A percentile compares a stretch with the other conserved stretches of the same genome.
These are phyloP conservation scores for Salix exigua DNA, from an alignment of 345 rosid genomes.

Conservation along the genomic window DNA sequence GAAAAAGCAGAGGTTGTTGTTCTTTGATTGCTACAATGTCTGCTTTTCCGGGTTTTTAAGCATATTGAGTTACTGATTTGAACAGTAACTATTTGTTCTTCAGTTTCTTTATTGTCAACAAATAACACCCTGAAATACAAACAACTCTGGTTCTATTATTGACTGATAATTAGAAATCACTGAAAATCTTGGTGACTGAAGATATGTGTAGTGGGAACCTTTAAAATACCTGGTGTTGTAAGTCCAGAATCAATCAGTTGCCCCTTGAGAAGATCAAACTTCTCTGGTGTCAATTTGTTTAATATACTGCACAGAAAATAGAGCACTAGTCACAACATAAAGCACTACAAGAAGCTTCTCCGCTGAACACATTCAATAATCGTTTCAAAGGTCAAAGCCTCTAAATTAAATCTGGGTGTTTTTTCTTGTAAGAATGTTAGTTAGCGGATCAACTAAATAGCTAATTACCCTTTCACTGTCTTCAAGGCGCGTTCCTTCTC, in stretches of 20 bases:
- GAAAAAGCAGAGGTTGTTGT: too few relatives aligned
- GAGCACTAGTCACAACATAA: neutral
- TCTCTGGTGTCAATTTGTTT: constrained; percentile 87
- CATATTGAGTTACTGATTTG: too few relatives aligned
- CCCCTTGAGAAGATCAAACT: constrained; percentile 82
- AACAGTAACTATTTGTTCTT: too few relatives aligned
- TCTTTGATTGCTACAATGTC: too few relatives aligned
- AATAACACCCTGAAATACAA: constrained; percentile 67
- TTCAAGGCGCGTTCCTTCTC: constrained; percentile 74
- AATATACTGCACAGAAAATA: constrained; percentile 50
- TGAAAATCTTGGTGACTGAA: neutral
- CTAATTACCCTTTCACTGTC: constrained; percentile 72
- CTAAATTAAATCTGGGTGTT: neutral
- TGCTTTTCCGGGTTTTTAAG: too few relatives aligned
- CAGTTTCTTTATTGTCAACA: too few relatives aligned
- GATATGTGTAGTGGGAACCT: constrained; percentile 32
- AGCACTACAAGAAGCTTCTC: neutral
- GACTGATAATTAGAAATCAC: neutral
- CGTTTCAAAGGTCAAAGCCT: neutral
- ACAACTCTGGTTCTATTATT: neutral
- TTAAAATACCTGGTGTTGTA: constrained; percentile 69
- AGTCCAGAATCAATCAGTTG: constrained; percentile 92
- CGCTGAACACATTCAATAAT: neutral
- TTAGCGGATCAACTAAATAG: neutral
- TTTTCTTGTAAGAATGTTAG: neutral